A percentile compares a stretch with the other conserved stretches of the same genome.
These are phyloP conservation scores for Mycena sp. DNA, from an alignment of 1,284 basidiomycete species.

Conservation along the genomic window DNA sequence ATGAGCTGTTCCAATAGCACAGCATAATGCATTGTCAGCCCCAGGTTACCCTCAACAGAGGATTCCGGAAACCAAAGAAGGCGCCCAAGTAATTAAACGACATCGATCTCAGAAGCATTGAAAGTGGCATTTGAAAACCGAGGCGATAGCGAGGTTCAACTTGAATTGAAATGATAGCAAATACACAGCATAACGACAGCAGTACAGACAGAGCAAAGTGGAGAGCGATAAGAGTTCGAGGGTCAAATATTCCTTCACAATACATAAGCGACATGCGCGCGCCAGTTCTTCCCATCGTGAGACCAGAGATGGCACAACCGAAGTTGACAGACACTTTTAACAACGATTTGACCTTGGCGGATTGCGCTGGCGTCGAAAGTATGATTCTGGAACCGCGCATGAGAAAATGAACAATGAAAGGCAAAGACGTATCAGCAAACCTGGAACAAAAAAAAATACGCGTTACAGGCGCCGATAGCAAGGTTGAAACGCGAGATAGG, in stretches of 20 bases:
- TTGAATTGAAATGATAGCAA: too few species aligned
- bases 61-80: too few species aligned
- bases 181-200: too few species aligned
- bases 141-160: too few species aligned
- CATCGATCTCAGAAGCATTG: too few species aligned
- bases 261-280: constrained; percentile 27
- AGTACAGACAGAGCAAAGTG: too few species aligned
- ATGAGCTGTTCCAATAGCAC: too few species aligned
- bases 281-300: constrained; percentile 19
- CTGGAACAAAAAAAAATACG: constrained; percentile 22
- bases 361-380: constrained; percentile 7
- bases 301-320: constrained; percentile 26
- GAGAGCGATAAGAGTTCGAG: not conserved
- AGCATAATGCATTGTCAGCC: too few species aligned
- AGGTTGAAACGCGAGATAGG: constrained; percentile 27
- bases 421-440: not conserved
- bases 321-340: constrained; percentile 23
- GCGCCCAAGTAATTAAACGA: too few species aligned
- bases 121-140: too few species aligned
- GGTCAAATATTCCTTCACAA: constrained; percentile 21
- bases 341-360: not conserved
- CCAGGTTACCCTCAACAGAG: too few species aligned
- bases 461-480: constrained; percentile 25
- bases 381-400: not conserved
- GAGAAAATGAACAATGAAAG: not conserved